Base-by-base conservation (phyloP, 2,329 filamentous ascomycete genomes). In the Cercospora sp. region DNA sequence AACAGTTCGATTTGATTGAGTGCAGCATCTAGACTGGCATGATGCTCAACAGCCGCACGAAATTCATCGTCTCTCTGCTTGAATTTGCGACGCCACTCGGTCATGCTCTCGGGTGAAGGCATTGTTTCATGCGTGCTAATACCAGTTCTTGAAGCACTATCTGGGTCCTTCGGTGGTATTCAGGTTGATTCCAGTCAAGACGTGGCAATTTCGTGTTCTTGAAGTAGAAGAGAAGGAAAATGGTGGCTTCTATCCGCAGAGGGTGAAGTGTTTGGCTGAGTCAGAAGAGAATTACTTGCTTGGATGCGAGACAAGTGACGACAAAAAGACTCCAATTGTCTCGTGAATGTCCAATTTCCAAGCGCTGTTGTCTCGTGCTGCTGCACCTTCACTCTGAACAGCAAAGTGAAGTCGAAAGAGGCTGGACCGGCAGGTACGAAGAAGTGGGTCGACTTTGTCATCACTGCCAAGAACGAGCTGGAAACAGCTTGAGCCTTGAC, bases 31-130 rank as follows among this genome's bases (percentile, higher is more conserved):
- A 63, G 2, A 1, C 20, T 40, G 20, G 61, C 45, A 16, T 63
- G 61, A 63, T 55, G 30, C 18, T 63, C 61, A 1, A 63, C 42
- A 6, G 61, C 61, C 12, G 45, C 61, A 23, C 61, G 61, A 8
- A 63, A 53, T 18, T 63, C 61, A 8, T 63, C 61, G 13, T 63
- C 61, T 63, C 61, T 53, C 61, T 63, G 61, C 48, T 63, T 63
- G 48, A 55, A 53, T 18, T 55, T 63, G 13, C 45, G 42, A 0
- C 61, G 61, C 42, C 42, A 63, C 20, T 63, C 61, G 2, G 30
- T 48, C 45, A 63, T 63, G 18, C 45, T 55, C 60, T 45, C 60
- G 3, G 40, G 60, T 4, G 55, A 33, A 31, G 55, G 28, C 55
- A 59, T 59, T 2, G 3, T 13, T 6, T 36, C 55, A 16, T 33